Conservation (phyloP, 495 filamentous ascomycete genomes). For the Neurospora sp. region DNA sequence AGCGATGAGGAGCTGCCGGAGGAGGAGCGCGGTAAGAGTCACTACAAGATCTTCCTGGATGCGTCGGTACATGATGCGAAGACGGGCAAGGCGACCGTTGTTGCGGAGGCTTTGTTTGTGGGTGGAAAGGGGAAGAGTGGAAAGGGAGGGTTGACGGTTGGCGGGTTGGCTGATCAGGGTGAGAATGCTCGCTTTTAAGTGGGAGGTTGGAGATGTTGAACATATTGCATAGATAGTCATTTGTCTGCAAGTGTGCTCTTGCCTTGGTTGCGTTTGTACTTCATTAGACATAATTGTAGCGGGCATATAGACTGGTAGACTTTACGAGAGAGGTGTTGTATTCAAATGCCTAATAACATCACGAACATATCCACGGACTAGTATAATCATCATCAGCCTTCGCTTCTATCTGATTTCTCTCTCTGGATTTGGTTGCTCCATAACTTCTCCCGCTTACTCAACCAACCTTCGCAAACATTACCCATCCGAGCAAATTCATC, state of each 20-base stretch:
- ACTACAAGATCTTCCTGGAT: constrained; percentile 50
- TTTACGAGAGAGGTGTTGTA: not conserved
- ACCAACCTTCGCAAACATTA: not conserved
- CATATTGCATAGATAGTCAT: not conserved
- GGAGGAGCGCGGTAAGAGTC: constrained; percentile 34
- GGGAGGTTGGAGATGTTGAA: not conserved
- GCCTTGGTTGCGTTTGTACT: not conserved
- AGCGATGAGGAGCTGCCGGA: constrained; percentile 18
- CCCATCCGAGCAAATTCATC: not conserved
- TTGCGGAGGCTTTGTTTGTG: constrained; percentile 55
- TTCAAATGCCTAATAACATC: not conserved
- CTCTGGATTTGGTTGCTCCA: not conserved
- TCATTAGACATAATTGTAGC: not conserved
- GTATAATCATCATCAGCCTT: not conserved
- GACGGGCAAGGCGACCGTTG: constrained; percentile 40
- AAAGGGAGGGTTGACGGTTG: not conserved
- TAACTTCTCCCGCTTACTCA: not conserved
- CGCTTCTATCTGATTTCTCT: not conserved
- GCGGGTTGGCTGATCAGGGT: not conserved
- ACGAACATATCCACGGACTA: not conserved
- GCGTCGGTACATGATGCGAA: constrained; percentile 33
- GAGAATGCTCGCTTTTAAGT: constrained; percentile 1
- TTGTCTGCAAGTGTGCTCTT: not conserved
- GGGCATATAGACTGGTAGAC: not conserved
- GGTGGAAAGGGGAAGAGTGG: constrained; percentile 17